Conservation (phyloP, 1,139 yeast species). For the Candida frijolesensis region DNA sequence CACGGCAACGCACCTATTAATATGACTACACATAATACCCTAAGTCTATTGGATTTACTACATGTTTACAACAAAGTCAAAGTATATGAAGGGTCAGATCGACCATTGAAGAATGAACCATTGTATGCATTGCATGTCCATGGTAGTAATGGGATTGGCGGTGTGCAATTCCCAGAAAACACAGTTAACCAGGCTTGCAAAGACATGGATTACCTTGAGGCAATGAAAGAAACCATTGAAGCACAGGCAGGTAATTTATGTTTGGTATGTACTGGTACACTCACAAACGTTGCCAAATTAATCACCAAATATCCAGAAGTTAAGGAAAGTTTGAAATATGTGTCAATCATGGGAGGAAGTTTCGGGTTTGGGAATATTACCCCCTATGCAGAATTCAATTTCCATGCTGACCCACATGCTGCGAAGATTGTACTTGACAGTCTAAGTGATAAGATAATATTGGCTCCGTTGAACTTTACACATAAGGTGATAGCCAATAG, state of each 20-base stretch:
- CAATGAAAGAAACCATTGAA: constrained; percentile 54
- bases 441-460: constrained; percentile 46
- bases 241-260: constrained; percentile 49
- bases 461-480: constrained; percentile 72
- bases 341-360: constrained; percentile 82
- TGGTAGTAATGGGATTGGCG: constrained; percentile 77
- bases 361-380: constrained; percentile 50
- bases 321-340: constrained; percentile 43
- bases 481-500: constrained; percentile 65
- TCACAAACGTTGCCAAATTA: constrained; percentile 67
- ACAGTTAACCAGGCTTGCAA: constrained; percentile 34
- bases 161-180: constrained; percentile 58
- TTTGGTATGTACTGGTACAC: constrained; percentile 69
- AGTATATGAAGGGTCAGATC: constrained; percentile 68
- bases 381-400: constrained; percentile 74
- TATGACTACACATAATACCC: constrained; percentile 70
- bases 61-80: constrained; percentile 34
- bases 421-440: constrained; percentile 58
- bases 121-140: constrained; percentile 66
- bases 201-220: constrained; percentile 53
- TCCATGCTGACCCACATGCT: constrained; percentile 76
- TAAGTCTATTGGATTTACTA: constrained; percentile 64
- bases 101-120: constrained; percentile 55
- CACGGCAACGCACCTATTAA: constrained; percentile 76
- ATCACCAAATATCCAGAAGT: constrained; percentile 55